Conservation (phyloP, 106 monocot genomes). For the Dioscorea dumetorum region DNA sequence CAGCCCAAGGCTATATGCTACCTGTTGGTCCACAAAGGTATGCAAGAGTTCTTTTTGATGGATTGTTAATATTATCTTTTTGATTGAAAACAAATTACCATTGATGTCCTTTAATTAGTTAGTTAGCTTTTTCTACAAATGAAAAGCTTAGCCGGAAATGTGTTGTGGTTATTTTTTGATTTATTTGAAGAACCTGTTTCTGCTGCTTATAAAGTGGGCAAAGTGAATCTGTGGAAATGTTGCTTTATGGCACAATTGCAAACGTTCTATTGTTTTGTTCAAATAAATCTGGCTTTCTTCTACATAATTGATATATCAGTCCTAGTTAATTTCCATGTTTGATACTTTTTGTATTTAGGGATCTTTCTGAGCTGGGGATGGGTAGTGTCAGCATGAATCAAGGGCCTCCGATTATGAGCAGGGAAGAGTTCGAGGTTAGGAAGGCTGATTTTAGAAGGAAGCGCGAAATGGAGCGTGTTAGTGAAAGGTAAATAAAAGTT, state of each 20-base stretch:
- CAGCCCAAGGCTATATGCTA: conserved; percentile 68
- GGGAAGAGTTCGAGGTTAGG: conserved; percentile 62
- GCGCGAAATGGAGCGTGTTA: conserved; percentile 47
- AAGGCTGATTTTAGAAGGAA: conserved; percentile 55
- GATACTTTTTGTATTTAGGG: conserved; percentile 24
- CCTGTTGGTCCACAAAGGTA: conserved; percentile 70
- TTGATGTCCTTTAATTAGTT: no score
- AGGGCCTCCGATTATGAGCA: conserved; percentile 45
- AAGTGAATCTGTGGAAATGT: no score
- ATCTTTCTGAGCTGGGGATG: conserved; percentile 56
- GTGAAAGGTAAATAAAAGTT: conserved; percentile 44
- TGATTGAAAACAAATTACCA: background rate
- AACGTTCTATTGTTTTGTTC: background rate
- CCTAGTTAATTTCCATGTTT: background rate
- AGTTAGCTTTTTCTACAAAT: no score
- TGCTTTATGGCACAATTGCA: background rate
- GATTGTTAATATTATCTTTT: background rate
- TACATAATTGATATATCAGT: background rate
- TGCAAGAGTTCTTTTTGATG: conserved; percentile 19
- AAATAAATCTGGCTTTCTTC: background rate
- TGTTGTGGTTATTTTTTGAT: background rate
- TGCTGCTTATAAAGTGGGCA: no score
- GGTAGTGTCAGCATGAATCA: conserved; percentile 37
- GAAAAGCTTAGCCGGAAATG: background rate
- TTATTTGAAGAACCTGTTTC: background rate